Conservation (phyloP, 306 rosid genomes). For the Sindora glabra region DNA sequence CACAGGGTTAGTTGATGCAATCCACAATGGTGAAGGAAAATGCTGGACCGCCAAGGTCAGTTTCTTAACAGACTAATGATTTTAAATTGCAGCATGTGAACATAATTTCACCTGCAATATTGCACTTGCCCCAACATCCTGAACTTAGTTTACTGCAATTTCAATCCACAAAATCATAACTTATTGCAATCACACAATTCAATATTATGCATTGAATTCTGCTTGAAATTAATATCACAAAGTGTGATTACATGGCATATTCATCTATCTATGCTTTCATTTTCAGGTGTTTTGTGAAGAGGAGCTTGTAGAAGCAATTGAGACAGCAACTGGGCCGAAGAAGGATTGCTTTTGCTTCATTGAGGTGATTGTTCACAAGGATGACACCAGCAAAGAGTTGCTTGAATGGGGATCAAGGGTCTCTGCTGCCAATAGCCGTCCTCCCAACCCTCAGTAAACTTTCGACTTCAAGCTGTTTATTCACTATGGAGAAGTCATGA, state of each 20-base stretch:
- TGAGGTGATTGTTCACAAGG: conserved; percentile 79
- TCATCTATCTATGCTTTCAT: neutral
- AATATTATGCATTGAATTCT: neutral
- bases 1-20: conserved; percentile 62
- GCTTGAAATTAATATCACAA: neutral
- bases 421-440: conserved; percentile 75
- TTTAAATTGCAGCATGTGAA: no score
- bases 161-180: no score
- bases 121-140: no score
- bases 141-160: no score
- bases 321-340: conserved; percentile 53
- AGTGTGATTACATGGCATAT: neutral
- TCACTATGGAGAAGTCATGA: neutral
- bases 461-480: neutral
- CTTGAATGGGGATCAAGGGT: conserved; percentile 85
- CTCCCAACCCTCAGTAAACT: conserved; percentile 63
- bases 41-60: conserved; percentile 86
- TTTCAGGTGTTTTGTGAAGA: conserved; percentile 67
- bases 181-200: no score
- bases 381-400: conserved; percentile 87
- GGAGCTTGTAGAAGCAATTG: conserved; percentile 62
- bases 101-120: no score
- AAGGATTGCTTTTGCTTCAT: conserved; percentile 74
- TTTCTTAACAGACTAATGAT: neutral
- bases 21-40: conserved; percentile 85